Base-by-base conservation (phyloP, 345 rosid genomes). In the Eucalyptus sideroxylon region DNA sequence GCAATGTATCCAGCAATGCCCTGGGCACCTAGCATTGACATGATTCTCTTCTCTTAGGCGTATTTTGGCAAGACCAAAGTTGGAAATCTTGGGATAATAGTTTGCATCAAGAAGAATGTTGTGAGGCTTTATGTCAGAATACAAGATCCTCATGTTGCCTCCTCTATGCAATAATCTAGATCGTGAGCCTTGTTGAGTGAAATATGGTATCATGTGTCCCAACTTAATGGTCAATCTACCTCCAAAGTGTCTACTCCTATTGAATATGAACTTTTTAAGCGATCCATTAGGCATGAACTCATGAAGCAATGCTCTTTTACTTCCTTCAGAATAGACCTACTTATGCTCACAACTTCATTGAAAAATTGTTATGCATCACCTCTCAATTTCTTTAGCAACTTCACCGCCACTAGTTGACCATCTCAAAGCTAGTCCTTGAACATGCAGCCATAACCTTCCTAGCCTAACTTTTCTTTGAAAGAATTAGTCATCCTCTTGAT, bases 301-400 rank as follows among this genome's bases (percentile, higher is more conserved):
- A 27, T 91, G 91, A 34, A 94, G 86, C 15, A 91, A 89, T 24
- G 3, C 65, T 89, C 91, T 91, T 23, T 89, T 69, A 37, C 21
- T 30, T 10, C 92, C 90, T 87, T 93, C 92, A 5, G 65, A 62
- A 81, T 89, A 91, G 23, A 90, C 92, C 89, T 3, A 90, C 95
- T 92, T 69, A 93, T 93, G 90, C 95, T 94, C 5, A 90, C 91
- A 86, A 94, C 72, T 65, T 94, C 95, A 37, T 93, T 93, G 89
- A 93, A 90, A 59, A 93, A 89, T 15, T 93, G 94, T 59, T 92
- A 89, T 82, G 91, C 94, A 77, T 92, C 56, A 4, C 93, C 92
- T 50, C 92, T 91, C 24, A 92, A 88, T 2, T 86, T 88, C 6
- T 92, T 86, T 80, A 91, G 77, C 56, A 93, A 51, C 86, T 94